These are phyloP conservation scores for Syncephalastrum racemosum DNA, from an alignment of 371 early-diverging fungal species.

Conservation along the genomic window DNA sequence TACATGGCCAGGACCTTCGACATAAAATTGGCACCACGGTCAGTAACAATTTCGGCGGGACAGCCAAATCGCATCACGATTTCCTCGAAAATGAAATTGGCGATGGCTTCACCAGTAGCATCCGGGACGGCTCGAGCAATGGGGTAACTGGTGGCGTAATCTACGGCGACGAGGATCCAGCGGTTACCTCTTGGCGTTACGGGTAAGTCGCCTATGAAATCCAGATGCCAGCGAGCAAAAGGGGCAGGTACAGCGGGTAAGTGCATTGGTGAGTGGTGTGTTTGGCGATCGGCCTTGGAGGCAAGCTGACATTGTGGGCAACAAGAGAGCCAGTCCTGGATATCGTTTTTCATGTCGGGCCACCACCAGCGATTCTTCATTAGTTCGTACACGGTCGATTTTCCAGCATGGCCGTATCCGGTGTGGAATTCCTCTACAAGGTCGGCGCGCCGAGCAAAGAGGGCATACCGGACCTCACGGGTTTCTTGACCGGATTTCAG, in stretches of 20 bases:
- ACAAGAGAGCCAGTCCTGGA: slow-evolving; percentile 4
- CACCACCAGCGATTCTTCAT: slow-evolving; percentile 22
- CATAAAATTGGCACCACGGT: slow-evolving; percentile 37
- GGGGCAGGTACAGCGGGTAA: slow-evolving; percentile 5
- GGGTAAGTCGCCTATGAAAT: slow-evolving; percentile 25
- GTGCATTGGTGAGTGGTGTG: slow-evolving; percentile 2
- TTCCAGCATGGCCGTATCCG: slow-evolving; percentile 13
- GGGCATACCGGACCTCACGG: slow-evolving; percentile 4
- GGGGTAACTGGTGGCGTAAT: slow-evolving; percentile 40
- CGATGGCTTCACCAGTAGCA: slow-evolving; percentile 30
- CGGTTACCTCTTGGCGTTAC: slow-evolving; percentile 7
- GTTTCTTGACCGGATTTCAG: not conserved
- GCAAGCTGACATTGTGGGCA: slow-evolving; percentile 2
- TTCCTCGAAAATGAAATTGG: slow-evolving; percentile 33
- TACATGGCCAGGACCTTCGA: slow-evolving; percentile 14
- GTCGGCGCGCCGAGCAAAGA: slow-evolving; percentile 13
- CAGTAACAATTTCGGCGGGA: slow-evolving; percentile 33
- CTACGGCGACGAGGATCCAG: slow-evolving; percentile 32
- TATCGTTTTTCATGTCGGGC: slow-evolving; percentile 18
- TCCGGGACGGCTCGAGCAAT: slow-evolving; percentile 31
- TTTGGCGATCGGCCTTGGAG: slow-evolving; percentile 3
- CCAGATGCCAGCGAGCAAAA: slow-evolving; percentile 28
- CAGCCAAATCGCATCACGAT: too few relatives aligned
- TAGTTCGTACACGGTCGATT: slow-evolving; percentile 3
- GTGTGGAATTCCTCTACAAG: slow-evolving; percentile 12